Conservation (phyloP, 139 green algal species). For the Chlamydomonas sphaeroides region DNA sequence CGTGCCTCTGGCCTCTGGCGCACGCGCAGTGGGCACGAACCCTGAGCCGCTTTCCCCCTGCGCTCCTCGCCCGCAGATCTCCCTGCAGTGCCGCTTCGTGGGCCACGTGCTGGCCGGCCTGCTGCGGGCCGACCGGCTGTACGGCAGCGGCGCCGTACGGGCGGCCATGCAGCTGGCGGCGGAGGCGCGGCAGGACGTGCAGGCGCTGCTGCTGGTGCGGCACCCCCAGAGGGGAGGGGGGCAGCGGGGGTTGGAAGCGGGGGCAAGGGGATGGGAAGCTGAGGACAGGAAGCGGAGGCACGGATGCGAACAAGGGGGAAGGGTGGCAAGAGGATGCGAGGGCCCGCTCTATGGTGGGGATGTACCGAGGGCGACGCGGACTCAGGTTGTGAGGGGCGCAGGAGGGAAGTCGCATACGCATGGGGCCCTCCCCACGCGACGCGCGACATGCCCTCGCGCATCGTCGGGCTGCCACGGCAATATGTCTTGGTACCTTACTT, state of each 20-base stretch:
- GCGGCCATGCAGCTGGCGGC: slow-evolving; percentile 41
- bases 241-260: neutral
- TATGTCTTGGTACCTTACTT: too few species aligned
- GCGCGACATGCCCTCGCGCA: too few species aligned
- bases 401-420: too few species aligned
- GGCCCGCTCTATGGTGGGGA: too few species aligned
- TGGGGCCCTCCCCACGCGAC: too few species aligned
- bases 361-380: too few species aligned
- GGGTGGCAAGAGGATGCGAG: too few species aligned
- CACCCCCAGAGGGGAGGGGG: neutral
- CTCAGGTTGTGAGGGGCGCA: too few species aligned
- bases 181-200: slow-evolving; percentile 43
- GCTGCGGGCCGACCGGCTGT: slow-evolving; percentile 39
- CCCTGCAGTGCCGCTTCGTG: slow-evolving; percentile 45
- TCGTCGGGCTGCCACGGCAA: too few species aligned
- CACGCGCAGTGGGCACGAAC: neutral
- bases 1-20: too few species aligned
- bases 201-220: slow-evolving; percentile 37
- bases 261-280: neutral
- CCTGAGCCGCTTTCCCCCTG: neutral
- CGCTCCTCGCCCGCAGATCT: neutral
- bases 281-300: too few species aligned
- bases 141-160: slow-evolving; percentile 36
- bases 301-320: too few species aligned
- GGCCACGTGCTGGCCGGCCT: slow-evolving; percentile 32